Evolutionary conservation across 2,329 filamentous ascomycete genomes (phyloP).

Genomic region (Tolypocladium tundrense): DNA sequence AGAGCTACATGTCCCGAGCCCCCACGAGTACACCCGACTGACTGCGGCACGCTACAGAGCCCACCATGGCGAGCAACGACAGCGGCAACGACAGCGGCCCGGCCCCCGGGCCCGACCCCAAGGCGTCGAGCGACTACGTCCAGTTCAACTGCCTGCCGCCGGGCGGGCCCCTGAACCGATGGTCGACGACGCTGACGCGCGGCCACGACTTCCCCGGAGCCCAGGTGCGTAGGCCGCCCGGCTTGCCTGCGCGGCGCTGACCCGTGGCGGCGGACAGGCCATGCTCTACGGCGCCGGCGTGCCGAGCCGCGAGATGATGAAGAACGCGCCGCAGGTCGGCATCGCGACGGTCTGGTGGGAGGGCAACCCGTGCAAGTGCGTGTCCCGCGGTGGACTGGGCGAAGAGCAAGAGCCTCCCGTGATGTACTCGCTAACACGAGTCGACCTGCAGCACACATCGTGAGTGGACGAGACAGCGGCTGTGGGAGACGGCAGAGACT

Average conservation of each 20-base stretch:
- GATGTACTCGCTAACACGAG: neutral
- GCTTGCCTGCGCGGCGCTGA: neutral
- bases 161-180: conserved; percentile 62
- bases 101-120: conserved; percentile 25
- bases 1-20: neutral
- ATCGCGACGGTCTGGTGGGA: conserved; percentile 96
- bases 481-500: neutral
- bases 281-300: conserved; percentile 95
- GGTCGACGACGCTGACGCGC: conserved; percentile 71
- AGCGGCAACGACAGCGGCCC: conserved; percentile 1
- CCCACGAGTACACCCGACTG: neutral
- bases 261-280: conserved; percentile 33
- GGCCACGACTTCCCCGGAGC: conserved; percentile 87
- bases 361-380: conserved; percentile 89
- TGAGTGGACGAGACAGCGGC: conserved; percentile 15
- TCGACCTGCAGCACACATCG: conserved; percentile 26
- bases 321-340: conserved; percentile 81
- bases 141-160: conserved; percentile 41
- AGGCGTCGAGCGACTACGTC: conserved; percentile 41
- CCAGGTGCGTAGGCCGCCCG: conserved; percentile 43
- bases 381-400: conserved; percentile 8
- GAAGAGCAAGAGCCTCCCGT: neutral
- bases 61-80: conserved; percentile 16
- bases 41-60: neutral
- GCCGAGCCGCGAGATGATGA: conserved; percentile 74